Base-by-base conservation (phyloP, 2,329 filamentous ascomycete genomes). In the Neopestalotiopsis clavispora region DNA sequence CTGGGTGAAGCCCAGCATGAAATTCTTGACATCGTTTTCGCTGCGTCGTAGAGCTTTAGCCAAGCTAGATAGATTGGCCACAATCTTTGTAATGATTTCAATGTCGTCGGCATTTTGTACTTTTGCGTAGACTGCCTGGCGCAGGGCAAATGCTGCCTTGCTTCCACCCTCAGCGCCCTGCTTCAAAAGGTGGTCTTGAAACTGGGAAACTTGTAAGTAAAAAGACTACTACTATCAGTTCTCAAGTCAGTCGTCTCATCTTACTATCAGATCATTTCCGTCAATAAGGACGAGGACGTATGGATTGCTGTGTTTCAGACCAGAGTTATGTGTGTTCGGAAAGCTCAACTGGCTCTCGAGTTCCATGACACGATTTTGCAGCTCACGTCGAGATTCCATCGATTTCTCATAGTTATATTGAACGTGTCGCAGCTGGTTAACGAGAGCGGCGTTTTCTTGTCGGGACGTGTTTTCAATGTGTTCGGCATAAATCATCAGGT, bases 221-320 rank as follows among this genome's bases (percentile, higher is more conserved):
- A 23, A 14, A 38, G 34, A 10, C 34, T 38, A 38, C 52, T 65
- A 57, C 13, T 7, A 32, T 17, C 32, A 59, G 57, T 20, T 45
- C 6, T 28, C 6, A n/a, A n/a, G 17, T 20, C 1, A 13, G 4
- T 2, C 12, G 20, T 42, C 34, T 20, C 40, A 68, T 66, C 83
- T 77, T 75, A 91, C 89, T 77, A 90, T 80, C 69, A 90, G 82
- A 59, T 88, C 87, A 76, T 92, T 86, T 49, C 89, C 90, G 76
- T 91, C 90, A 72, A 92, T 86, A 72, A 91, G 75, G 52, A 90
- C 84, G 71, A 88, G 78, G 74, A 90, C 82, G 76, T 91, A 91
- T 56, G 86, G 83, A 77, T 90, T 90, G 64, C 80, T 82, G 69
- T 82, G 84, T 85, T 89, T 73, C 62, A 70, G 65, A 65, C 62